Conservation (phyloP, 148 eudicot species). For the Mesembryanthemum crystallinum region DNA sequence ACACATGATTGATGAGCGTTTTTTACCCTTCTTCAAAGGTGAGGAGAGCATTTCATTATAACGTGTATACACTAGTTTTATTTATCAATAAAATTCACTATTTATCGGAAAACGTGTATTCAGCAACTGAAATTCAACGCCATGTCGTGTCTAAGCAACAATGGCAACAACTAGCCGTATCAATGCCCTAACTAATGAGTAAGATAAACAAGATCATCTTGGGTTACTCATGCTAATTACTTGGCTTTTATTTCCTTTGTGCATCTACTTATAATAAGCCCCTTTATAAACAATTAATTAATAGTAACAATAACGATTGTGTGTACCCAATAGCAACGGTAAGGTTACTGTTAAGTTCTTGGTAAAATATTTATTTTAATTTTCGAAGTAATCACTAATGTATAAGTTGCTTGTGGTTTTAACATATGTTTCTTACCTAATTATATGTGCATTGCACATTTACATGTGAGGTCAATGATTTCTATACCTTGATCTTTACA, state of each 20-base stretch:
- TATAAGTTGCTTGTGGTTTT: slow-evolving; percentile 19
- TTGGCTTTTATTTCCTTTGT: neutral
- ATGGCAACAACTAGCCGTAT: slow-evolving; percentile 13
- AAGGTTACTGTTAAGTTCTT: slow-evolving; percentile 7
- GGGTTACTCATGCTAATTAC: slow-evolving; percentile 17
- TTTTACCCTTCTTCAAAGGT: too few species aligned
- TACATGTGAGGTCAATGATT: slow-evolving; percentile 21
- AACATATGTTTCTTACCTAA: slow-evolving; percentile 15
- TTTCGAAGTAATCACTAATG: neutral
- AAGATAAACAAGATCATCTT: slow-evolving; percentile 23
- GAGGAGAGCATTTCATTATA: too few species aligned
- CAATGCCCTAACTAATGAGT: slow-evolving; percentile 22
- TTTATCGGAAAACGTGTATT: too few species aligned
- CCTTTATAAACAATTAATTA: too few species aligned
- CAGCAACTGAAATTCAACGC: slow-evolving; percentile 17
- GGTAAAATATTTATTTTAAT: neutral
- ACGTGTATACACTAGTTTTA: too few species aligned
- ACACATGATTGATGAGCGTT: too few species aligned
- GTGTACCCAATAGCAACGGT: neutral
- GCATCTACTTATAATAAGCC: neutral
- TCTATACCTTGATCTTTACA: slow-evolving; percentile 22
- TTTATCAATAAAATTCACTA: too few species aligned
- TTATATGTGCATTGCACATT: slow-evolving; percentile 10
- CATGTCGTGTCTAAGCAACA: slow-evolving; percentile 2
- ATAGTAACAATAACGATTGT: neutral